Base-by-base conservation (phyloP, 1,284 basidiomycete genomes). In the Agroathelia rolfsii region DNA sequence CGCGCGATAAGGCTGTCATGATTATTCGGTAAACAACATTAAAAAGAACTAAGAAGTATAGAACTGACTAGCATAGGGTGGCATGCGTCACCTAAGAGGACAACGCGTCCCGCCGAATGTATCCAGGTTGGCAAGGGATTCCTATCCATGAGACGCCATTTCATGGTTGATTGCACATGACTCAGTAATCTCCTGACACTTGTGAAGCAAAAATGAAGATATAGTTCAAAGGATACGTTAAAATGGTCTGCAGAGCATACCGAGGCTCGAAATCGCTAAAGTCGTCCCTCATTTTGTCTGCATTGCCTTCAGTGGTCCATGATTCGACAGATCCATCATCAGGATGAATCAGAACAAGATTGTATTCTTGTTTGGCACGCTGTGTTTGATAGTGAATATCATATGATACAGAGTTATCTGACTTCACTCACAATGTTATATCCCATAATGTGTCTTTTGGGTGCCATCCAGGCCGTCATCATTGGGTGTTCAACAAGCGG, bases 21-120 rank as follows among this genome's bases (percentile, higher is more conserved):
- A 22, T 4, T 6, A 11, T 7, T 30, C 2, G 18, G 32, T n/a
- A 6, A 24, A 16, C 14, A 23, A 37, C 30, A 15, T 24, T 10
- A 32, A 30, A 6, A 13, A 21, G 17, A n/a, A 15, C 16, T 28
- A 19, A 12, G 30, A 9, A 32, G 19, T 18, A 24, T n/a, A 24
- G 16, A 15, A 51, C 70, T 36, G 38, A 75, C 71, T 7, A 78
- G 60, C 74, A 79, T 80, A 1, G 77, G 73, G 43, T 77, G 75
- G 31, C 69, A 71, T 0, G 72, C 59, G 41, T 75, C 72, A 1
- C 72, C 72, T 1, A 75, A 52, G 8, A 75, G 47, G n/a, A 53
- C 63, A 2, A 75, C 52, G 21, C 55, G 62, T 3, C 61, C 63
- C 8, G 52, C 50, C n/a, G 48, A 46, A 45, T 75, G 69, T 6